Conservation (phyloP, 176 grass and related monocot species). For the Oryza officinalis region DNA sequence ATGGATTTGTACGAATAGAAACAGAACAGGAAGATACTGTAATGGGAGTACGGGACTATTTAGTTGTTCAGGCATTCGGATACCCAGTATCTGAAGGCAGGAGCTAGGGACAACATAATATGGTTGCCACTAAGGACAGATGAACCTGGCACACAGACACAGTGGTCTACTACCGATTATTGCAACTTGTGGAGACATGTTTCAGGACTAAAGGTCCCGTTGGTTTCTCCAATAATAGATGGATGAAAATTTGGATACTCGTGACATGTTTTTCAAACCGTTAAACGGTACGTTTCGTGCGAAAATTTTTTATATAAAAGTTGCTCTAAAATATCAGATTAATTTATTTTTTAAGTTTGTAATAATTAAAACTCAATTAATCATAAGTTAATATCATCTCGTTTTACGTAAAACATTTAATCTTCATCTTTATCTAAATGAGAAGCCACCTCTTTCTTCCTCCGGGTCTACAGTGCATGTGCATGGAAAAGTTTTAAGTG, state of each 20-base stretch:
- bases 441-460: background rate
- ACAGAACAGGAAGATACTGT: background rate
- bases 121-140: background rate
- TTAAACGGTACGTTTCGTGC: too few species aligned
- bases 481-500: background rate
- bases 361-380: too few species aligned
- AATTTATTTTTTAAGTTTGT: too few species aligned
- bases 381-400: too few species aligned
- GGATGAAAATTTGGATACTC: too few species aligned
- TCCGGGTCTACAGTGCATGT: background rate
- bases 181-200: constrained; percentile 1
- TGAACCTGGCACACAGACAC: background rate
- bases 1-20: background rate
- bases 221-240: too few species aligned
- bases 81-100: background rate
- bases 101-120: background rate
- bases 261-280: too few species aligned
- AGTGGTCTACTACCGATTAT: background rate
- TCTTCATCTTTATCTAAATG: too few species aligned
- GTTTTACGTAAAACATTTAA: too few species aligned
- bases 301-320: too few species aligned
- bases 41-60: background rate
- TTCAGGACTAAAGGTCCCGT: background rate
- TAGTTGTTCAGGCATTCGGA: background rate
- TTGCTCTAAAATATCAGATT: too few species aligned